Percentiles rank a stretch among this genome's conserved stretches.
These are phyloP conservation scores for Brettanomyces sp. DNA, from an alignment of 805 yeast species.

Conservation along the genomic window DNA sequence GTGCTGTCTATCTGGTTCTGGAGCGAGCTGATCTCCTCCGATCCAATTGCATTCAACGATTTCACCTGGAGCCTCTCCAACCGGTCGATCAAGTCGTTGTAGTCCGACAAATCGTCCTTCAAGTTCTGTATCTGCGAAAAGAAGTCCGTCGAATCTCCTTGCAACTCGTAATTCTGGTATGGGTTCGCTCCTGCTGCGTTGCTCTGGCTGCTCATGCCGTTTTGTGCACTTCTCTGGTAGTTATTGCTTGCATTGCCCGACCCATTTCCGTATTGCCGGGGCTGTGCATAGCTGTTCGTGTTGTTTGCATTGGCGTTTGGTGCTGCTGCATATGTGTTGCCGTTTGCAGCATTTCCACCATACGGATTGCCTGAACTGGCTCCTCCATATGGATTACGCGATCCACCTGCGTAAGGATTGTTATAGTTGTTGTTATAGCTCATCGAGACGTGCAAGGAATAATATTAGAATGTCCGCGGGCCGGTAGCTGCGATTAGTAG, in stretches of 20 bases:
- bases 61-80: slow-evolving; percentile 64
- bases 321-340: background rate
- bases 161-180: background rate
- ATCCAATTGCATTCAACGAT: slow-evolving; percentile 63
- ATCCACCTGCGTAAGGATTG: slow-evolving; percentile 2
- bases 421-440: slow-evolving; percentile 2
- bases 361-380: background rate
- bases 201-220: background rate
- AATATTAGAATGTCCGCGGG: no score
- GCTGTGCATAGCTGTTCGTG: background rate
- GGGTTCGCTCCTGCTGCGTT: background rate
- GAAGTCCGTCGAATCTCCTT: slow-evolving; percentile 29
- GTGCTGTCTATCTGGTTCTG: slow-evolving; percentile 71
- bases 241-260: background rate
- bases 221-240: background rate
- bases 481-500: no score
- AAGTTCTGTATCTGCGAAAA: slow-evolving; percentile 62
- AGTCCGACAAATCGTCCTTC: slow-evolving; percentile 61
- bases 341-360: background rate
- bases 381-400: background rate
- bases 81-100: slow-evolving; percentile 57
- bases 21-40: slow-evolving; percentile 56
- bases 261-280: background rate
- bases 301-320: background rate
- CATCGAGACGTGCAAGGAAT: background rate